Conservation (phyloP, 805 yeast genomes). For the Saccharomyces jurei region DNA sequence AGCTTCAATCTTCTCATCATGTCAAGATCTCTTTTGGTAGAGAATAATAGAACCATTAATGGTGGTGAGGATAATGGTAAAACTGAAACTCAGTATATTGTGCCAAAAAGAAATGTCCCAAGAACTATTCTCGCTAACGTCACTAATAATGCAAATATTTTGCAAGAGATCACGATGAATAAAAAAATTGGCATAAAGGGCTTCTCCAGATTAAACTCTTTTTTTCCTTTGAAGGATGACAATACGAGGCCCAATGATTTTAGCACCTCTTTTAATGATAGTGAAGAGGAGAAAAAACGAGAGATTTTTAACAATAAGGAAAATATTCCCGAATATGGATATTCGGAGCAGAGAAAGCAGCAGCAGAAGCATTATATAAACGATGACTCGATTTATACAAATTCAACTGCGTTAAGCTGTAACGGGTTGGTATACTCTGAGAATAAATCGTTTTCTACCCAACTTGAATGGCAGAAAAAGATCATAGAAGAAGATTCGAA, state of each 20-base stretch:
- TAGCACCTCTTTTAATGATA: background rate
- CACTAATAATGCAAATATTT: background rate
- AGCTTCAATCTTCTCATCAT: background rate
- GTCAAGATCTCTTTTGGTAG: background rate
- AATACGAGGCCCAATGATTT: background rate
- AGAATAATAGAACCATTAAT: background rate
- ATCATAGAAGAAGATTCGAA: conserved; percentile 8
- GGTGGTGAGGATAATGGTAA: background rate
- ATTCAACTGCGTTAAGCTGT: background rate
- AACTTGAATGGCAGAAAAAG: conserved; percentile 2
- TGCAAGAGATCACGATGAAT: background rate
- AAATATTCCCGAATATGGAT: background rate
- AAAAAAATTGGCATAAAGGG: background rate
- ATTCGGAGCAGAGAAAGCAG: conserved; percentile 2
- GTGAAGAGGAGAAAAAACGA: background rate
- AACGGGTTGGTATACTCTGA: background rate
- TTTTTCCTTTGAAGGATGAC: background rate
- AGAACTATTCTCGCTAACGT: background rate
- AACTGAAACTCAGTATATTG: background rate
- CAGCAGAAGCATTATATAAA: background rate
- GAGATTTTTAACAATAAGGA: background rate
- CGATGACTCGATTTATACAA: background rate
- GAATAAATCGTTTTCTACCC: background rate
- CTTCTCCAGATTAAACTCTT: background rate
- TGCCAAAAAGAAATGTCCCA: background rate